Conservation (phyloP, 2,329 filamentous ascomycete species). For the Canariomyces notabilis region DNA sequence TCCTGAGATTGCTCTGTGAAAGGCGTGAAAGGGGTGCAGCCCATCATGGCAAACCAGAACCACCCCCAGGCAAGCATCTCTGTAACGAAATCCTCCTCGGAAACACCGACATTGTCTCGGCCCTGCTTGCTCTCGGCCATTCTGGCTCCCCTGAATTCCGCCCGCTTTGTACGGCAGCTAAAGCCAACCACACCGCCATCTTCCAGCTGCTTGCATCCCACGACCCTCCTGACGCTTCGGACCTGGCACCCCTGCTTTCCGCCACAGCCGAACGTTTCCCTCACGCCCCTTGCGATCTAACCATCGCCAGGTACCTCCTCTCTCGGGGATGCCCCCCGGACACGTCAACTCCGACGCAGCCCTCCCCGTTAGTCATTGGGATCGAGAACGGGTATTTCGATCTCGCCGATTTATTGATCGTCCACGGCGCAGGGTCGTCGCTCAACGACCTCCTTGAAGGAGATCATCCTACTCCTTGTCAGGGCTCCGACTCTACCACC, state of each 20-base stretch:
- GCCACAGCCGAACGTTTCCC: constrained; percentile 4
- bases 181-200: constrained; percentile 3
- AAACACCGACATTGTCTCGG: constrained; percentile 12
- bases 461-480: too few relatives aligned
- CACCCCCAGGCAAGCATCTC: constrained; percentile 5
- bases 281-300: background rate
- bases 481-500: too few relatives aligned
- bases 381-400: constrained; percentile 8
- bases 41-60: background rate
- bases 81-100: constrained; percentile 13
- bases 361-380: constrained; percentile 6
- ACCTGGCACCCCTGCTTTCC: constrained; percentile 4
- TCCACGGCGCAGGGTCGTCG: constrained; percentile 2
- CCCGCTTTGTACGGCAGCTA: constrained; percentile 9
- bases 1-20: constrained; percentile 8
- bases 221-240: background rate
- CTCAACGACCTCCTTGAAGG: constrained; percentile 9
- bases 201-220: constrained; percentile 3
- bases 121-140: constrained; percentile 13
- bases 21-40: background rate
- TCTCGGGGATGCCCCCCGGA: background rate
- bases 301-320: constrained; percentile 8
- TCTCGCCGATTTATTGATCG: constrained; percentile 12
- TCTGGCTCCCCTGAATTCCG: constrained; percentile 8
- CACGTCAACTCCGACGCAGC: background rate